These are phyloP conservation scores for Cercospora berteroae DNA, from an alignment of 2,329 filamentous ascomycete genomes.

Conservation along the genomic window DNA sequence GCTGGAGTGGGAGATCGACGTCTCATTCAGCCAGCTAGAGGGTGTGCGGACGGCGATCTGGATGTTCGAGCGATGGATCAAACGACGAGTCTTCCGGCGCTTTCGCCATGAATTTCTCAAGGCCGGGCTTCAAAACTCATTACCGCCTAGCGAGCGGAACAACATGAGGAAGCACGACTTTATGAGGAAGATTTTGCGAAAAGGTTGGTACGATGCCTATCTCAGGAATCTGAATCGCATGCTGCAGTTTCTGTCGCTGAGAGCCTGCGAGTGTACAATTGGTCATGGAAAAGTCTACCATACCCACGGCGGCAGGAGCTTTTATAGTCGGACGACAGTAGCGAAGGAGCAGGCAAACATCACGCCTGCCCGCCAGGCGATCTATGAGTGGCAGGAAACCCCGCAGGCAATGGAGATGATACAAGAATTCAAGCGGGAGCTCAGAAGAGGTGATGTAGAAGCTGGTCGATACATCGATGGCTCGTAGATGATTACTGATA, in stretches of 20 bases:
- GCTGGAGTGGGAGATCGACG: not conserved
- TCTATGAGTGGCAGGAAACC: constrained; percentile 8
- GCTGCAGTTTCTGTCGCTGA: not conserved
- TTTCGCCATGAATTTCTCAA: constrained; percentile 2
- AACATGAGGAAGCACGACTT: not conserved
- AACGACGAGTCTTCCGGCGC: constrained; percentile 1
- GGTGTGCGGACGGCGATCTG: constrained; percentile 1
- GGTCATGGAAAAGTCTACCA: not conserved
- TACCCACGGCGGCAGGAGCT: not conserved
- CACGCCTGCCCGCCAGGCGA: not conserved
- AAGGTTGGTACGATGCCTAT: constrained; percentile 7
- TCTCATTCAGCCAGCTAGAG: no score
- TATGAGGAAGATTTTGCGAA: constrained; percentile 1
- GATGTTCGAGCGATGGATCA: constrained; percentile 12
- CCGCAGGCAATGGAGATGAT: constrained; percentile 3
- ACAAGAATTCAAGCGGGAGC: not conserved
- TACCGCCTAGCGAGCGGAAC: not conserved
- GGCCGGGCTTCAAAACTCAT: not conserved
- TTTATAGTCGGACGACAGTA: not conserved
- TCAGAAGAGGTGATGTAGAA: constrained; percentile 1
- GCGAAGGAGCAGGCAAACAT: not conserved
- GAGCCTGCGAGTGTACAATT: not conserved
- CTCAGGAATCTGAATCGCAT: constrained; percentile 5
- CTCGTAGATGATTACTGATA: not conserved
- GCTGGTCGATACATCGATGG: not conserved